A percentile compares a stretch with the other conserved stretches of the same genome.
Conservation (phyloP, 2,329 filamentous ascomycete genomes). For the Pestalotiopsis sp. region DNA sequence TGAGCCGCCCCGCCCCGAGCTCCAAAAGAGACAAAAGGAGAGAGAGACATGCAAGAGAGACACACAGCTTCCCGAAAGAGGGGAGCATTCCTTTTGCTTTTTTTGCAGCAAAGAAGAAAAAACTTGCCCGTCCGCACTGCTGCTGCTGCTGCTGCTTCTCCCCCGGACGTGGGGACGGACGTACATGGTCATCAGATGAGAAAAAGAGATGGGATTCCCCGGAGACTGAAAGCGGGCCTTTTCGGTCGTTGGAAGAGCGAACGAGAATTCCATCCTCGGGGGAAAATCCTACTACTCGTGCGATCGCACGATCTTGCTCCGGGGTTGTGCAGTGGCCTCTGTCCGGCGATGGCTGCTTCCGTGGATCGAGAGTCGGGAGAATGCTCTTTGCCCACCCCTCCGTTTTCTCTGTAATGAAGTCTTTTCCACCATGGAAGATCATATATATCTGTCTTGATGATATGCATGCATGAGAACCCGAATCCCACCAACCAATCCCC, state of each 20-base stretch:
- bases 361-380: not conserved
- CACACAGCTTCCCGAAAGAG: not conserved
- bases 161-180: too few species aligned
- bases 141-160: too few species aligned
- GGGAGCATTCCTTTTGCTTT: not conserved
- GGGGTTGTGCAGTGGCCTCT: not conserved
- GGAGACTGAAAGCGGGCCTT: not conserved
- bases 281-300: too few species aligned
- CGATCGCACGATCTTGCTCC: not conserved
- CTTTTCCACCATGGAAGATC: too few species aligned
- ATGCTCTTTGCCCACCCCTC: not conserved
- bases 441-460: not conserved
- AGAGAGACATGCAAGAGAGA: not conserved
- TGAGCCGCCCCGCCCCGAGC: slow-evolving; percentile 7
- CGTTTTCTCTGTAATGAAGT: too few species aligned
- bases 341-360: not conserved
- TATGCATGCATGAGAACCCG: not conserved
- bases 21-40: not conserved
- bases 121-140: not conserved
- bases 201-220: too few species aligned
- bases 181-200: too few species aligned
- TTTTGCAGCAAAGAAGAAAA: not conserved
- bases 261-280: too few species aligned
- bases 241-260: not conserved
- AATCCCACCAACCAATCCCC: slow-evolving; percentile 2